Conservation (phyloP, 1,284 basidiomycete genomes). For the Coniferiporia sulphurascens region DNA sequence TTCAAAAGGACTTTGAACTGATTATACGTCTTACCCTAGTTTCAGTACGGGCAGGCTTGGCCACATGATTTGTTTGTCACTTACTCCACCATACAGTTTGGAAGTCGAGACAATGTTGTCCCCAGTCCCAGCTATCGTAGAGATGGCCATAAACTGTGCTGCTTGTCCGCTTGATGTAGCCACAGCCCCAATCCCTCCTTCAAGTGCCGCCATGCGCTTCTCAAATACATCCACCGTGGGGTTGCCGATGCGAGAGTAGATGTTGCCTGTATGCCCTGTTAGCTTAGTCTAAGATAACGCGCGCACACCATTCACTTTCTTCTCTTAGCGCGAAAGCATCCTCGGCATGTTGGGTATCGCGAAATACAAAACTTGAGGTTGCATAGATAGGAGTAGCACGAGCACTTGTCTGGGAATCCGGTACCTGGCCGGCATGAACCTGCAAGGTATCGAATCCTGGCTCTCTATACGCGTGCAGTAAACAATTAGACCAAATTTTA, state of each 20-base stretch:
- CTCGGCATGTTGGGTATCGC: conserved; percentile 78
- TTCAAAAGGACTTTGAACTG: conserved; percentile 86
- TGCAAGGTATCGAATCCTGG: conserved; percentile 82
- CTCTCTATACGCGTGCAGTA: conserved; percentile 42
- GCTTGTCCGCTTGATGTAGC: conserved; percentile 78
- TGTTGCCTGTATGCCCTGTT: conserved; percentile 59
- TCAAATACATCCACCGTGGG: conserved; percentile 88
- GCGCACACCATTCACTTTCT: background rate
- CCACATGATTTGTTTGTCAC: conserved; percentile 21
- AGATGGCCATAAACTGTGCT: conserved; percentile 77
- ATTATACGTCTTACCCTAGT: conserved; percentile 63
- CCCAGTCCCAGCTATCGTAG: conserved; percentile 60
- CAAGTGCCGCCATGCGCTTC: conserved; percentile 77
- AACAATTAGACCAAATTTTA: no score
- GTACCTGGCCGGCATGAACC: conserved; percentile 76
- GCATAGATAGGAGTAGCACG: conserved; percentile 84
- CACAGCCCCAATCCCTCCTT: conserved; percentile 78
- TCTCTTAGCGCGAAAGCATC: conserved; percentile 73
- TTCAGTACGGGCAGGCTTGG: background rate
- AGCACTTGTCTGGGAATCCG: conserved; percentile 69
- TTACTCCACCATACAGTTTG: conserved; percentile 63
- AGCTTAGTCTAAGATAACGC: background rate
- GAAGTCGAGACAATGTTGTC: conserved; percentile 82
- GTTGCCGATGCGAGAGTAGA: conserved; percentile 78
- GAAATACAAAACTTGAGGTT: conserved; percentile 75